Evolutionary conservation across 805 yeast genomes (phyloP).

Genomic region (Saccharomycopsis capsularis): DNA sequence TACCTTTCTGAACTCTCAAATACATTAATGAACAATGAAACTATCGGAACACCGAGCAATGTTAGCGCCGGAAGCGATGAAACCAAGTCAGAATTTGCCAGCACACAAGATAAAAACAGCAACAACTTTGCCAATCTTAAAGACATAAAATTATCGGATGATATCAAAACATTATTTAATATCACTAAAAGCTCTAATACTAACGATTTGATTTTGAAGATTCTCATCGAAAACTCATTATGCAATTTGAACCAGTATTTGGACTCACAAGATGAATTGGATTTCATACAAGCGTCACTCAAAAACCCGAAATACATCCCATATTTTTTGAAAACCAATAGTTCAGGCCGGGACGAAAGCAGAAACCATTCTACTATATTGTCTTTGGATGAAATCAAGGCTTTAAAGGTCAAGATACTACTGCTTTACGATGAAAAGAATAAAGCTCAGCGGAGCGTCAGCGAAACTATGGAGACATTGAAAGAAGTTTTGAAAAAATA

Average conservation of each 20-base stretch:
- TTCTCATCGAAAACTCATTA: constrained; percentile 39
- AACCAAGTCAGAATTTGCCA: no score
- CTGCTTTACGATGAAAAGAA: constrained; percentile 3
- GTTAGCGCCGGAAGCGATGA: not conserved
- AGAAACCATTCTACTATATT: constrained; percentile 9
- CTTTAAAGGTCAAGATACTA: constrained; percentile 9
- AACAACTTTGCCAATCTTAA: constrained; percentile 9
- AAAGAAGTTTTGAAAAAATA: constrained; percentile 16
- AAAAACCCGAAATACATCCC: not conserved
- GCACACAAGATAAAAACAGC: not conserved
- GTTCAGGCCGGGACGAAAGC: not conserved
- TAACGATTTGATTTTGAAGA: constrained; percentile 28
- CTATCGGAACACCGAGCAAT: no score
- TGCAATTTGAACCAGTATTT: constrained; percentile 24
- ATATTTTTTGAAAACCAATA: not conserved
- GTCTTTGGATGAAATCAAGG: constrained; percentile 20
- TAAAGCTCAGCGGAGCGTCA: not conserved
- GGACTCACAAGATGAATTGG: constrained; percentile 9
- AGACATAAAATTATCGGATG: constrained; percentile 17
- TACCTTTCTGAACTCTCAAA: constrained; percentile 19
- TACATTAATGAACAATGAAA: constrained; percentile 12
- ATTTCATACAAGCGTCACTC: constrained; percentile 10
- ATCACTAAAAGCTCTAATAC: constrained; percentile 21
- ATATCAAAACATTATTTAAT: constrained; percentile 17
- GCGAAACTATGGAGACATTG: constrained; percentile 10